Evolutionary conservation across 2,329 filamentous ascomycete genomes (phyloP).

Genomic region (Colletotrichum sojae): DNA sequence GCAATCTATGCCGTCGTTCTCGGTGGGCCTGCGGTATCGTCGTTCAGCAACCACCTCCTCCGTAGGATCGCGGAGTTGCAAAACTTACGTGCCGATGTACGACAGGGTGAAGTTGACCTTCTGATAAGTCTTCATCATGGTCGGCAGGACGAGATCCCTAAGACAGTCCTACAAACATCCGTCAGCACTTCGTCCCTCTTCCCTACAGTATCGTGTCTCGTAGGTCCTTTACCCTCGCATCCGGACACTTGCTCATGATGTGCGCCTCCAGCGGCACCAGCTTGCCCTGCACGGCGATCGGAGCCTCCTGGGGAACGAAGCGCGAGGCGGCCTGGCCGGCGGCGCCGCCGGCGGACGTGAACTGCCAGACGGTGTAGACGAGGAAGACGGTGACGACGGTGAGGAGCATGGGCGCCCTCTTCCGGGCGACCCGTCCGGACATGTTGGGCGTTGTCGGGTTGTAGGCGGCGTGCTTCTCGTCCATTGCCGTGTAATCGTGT

Average conservation of each 20-base stretch:
- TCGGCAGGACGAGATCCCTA: conserved; percentile 83
- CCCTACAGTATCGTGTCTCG: too few species aligned
- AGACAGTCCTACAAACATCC: conserved; percentile 75
- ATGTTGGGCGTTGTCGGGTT: conserved; percentile 17
- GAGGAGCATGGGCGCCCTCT: conserved; percentile 18
- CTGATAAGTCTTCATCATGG: conserved; percentile 84
- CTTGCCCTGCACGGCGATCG: conserved; percentile 29
- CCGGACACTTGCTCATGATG: conserved; percentile 98
- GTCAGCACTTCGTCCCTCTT: conserved; percentile 1
- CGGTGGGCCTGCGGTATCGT: conserved; percentile 67
- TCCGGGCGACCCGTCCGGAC: conserved; percentile 23
- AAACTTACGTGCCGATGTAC: conserved; percentile 83
- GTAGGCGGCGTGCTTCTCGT: conserved; percentile 38
- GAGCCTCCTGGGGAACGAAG: conserved; percentile 23
- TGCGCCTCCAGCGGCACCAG: conserved; percentile 89
- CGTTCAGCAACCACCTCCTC: conserved; percentile 19
- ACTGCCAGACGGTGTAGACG: conserved; percentile 34
- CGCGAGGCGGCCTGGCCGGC: background rate
- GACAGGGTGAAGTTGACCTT: conserved; percentile 94
- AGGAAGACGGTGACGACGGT: conserved; percentile 20
- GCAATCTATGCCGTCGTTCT: conserved; percentile 88
- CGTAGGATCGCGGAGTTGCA: background rate
- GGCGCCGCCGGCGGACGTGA: background rate
- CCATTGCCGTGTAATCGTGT: conserved; percentile 24
- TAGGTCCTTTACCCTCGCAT: conserved; percentile 72